phyloP scores from a whole-genome alignment of 495 filamentous ascomycete genomes.

The Annulohypoxylon stygium region DNA sequence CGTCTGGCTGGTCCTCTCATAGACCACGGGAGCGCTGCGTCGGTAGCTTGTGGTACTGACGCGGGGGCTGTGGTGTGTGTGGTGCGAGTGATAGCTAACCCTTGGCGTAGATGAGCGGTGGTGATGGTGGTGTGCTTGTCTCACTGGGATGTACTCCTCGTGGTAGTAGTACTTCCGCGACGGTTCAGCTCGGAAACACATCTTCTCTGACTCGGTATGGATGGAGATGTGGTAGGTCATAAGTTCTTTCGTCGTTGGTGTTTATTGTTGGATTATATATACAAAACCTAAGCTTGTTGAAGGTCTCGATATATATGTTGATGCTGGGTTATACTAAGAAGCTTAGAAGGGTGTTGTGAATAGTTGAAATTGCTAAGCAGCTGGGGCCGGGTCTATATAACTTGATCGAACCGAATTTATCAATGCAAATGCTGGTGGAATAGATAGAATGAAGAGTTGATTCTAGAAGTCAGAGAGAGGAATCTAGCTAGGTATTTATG shows the following conservation, averaged over 20 bases:
- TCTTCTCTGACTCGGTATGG: slow-evolving; percentile 39
- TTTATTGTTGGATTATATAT: not conserved
- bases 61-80: slow-evolving; percentile 53
- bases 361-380: not conserved
- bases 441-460: slow-evolving; percentile 14
- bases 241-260: not conserved
- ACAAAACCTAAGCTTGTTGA: not conserved
- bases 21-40: slow-evolving; percentile 49
- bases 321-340: not conserved
- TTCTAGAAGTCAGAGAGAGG: not conserved
- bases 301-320: not conserved
- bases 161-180: slow-evolving; percentile 63
- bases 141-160: slow-evolving; percentile 61
- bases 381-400: not conserved
- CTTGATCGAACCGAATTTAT: not conserved
- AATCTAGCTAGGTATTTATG: slow-evolving; percentile 33
- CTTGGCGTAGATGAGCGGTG: slow-evolving; percentile 46
- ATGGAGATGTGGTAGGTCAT: not conserved
- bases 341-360: not conserved
- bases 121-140: slow-evolving; percentile 48
- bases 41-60: slow-evolving; percentile 53
- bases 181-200: slow-evolving; percentile 59
- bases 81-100: slow-evolving; percentile 46
- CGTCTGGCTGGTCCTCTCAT: slow-evolving; percentile 52
- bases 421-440: not conserved